Evolutionary conservation across 176 grass and related monocot species (phyloP).

Genomic region (Tuctoria greenei): DNA sequence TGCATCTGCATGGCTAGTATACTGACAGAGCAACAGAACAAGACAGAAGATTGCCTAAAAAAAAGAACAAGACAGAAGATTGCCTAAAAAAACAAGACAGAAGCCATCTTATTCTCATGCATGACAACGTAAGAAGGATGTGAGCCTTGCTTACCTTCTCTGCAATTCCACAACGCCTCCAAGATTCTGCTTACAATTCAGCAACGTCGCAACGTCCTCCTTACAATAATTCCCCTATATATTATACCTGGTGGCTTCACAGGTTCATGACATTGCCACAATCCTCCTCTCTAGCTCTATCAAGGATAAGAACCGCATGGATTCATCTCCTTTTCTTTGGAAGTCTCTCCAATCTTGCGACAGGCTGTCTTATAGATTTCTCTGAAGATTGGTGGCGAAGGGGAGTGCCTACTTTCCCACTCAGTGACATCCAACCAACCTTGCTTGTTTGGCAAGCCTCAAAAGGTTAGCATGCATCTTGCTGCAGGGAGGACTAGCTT

Average conservation of each 20-base stretch:
- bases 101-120: background rate
- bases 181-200: conserved; percentile 8
- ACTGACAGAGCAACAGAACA: background rate
- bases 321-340: conserved; percentile 33
- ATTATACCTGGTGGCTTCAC: background rate
- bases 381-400: conserved; percentile 43
- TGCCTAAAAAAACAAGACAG: background rate
- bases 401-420: conserved; percentile 55
- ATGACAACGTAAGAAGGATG: background rate
- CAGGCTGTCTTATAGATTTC: conserved; percentile 52
- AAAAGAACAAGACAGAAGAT: no score
- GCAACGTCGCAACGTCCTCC: background rate
- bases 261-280: conserved; percentile 13
- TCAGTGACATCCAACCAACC: conserved; percentile 67
- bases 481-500: conserved; percentile 38
- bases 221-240: background rate
- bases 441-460: conserved; percentile 74
- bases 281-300: background rate
- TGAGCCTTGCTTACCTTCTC: conserved; percentile 34
- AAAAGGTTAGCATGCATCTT: conserved; percentile 23
- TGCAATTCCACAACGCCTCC: background rate
- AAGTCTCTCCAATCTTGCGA: conserved; percentile 25
- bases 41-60: no score
- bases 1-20: background rate
- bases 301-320: conserved; percentile 25